Evolutionary conservation across 345 rosid species (phyloP).

Genomic region (Hirschfeldia incana): DNA sequence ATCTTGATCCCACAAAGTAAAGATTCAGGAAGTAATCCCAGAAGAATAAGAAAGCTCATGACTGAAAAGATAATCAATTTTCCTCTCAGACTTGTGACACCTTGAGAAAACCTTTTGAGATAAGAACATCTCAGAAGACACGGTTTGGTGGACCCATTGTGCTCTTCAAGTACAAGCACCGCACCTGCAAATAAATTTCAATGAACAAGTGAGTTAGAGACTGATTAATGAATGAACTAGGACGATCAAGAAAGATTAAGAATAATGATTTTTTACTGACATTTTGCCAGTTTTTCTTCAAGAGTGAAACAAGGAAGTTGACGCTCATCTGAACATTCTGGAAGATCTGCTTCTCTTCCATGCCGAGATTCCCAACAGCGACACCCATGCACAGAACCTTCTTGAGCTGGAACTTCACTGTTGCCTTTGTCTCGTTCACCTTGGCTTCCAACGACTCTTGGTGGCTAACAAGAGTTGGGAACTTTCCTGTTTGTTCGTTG

Average conservation of each 20-base stretch:
- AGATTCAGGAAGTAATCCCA: constrained; percentile 10
- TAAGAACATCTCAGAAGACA: constrained; percentile 44
- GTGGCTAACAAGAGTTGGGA: constrained; percentile 75
- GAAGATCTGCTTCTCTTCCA: constrained; percentile 83
- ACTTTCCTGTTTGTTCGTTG: constrained; percentile 63
- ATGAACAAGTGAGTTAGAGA: neutral
- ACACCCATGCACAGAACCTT: constrained; percentile 89
- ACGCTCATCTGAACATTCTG: constrained; percentile 83
- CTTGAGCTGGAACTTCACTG: constrained; percentile 77
- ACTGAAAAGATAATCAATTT: constrained; percentile 3
- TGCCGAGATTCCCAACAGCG: constrained; percentile 62
- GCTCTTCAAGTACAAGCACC: constrained; percentile 77
- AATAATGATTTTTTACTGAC: constrained; percentile 39
- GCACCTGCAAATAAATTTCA: constrained; percentile 46
- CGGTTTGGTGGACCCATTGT: constrained; percentile 73
- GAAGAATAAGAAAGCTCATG: constrained; percentile 8
- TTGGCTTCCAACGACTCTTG: constrained; percentile 72
- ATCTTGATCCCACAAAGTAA: constrained; percentile 19
- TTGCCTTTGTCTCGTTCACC: constrained; percentile 80
- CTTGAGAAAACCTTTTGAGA: neutral
- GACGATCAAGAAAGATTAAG: neutral
- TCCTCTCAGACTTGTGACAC: constrained; percentile 8
- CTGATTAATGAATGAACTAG: neutral
- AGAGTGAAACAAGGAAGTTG: constrained; percentile 73
- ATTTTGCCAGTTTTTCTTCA: constrained; percentile 87